Percentiles rank a stretch among this genome's conserved stretches.
phyloP scores from a whole-genome alignment of 352 stramenopile species.

The Pseudoperonospora humuli region DNA sequence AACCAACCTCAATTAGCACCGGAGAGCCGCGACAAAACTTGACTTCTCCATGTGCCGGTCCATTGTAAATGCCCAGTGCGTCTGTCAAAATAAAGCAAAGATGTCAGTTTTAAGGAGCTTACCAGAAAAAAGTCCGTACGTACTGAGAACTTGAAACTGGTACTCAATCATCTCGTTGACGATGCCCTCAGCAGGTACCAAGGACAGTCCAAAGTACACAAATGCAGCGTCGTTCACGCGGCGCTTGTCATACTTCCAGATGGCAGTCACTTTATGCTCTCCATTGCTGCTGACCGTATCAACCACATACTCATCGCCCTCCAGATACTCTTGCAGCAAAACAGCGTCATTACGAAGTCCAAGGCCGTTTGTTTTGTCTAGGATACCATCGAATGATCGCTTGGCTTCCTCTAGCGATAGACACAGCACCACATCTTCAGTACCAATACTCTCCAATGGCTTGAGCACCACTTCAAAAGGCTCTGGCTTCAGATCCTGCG shows the following conservation, averaged over 20 bases:
- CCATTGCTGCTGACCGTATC: conserved; percentile 92
- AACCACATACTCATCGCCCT: conserved; percentile 94
- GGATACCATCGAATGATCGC: conserved; percentile 76
- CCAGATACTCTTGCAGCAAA: conserved; percentile 90
- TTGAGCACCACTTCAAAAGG: conserved; percentile 90
- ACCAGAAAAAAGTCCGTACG: not conserved
- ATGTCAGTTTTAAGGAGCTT: not conserved
- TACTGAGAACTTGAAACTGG: conserved; percentile 66
- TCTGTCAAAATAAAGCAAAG: conserved; percentile 18
- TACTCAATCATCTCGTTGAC: conserved; percentile 81
- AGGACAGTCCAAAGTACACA: conserved; percentile 89
- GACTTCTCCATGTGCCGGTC: conserved; percentile 73
- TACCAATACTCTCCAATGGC: conserved; percentile 69
- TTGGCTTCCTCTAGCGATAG: conserved; percentile 63
- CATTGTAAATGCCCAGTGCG: conserved; percentile 63
- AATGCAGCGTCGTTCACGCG: conserved; percentile 91
- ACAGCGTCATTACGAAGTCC: conserved; percentile 81
- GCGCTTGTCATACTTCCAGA: conserved; percentile 98
- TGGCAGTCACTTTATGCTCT: conserved; percentile 90
- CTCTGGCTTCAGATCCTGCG: conserved; percentile 45
- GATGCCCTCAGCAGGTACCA: conserved; percentile 58
- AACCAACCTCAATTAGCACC: conserved; percentile 94
- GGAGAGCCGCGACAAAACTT: conserved; percentile 80
- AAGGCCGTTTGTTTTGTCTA: conserved; percentile 83
- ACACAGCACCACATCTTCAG: conserved; percentile 77